Percentiles rank a stretch among this genome's conserved stretches.
phyloP scores from a whole-genome alignment of 176 grass and related monocot species.

The Ensete ventricosum region DNA sequence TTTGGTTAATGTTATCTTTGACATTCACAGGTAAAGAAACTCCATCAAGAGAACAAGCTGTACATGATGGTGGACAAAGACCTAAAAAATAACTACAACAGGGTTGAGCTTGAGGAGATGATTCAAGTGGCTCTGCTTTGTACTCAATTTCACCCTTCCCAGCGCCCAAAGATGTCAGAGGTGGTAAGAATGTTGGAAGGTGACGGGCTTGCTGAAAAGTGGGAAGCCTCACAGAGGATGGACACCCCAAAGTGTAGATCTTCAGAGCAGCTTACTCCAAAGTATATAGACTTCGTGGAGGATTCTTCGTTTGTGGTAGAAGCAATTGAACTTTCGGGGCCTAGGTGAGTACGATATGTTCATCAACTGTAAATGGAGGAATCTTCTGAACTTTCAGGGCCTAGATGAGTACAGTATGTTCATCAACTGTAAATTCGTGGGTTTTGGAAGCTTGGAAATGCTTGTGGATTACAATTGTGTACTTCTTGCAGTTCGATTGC shows the following conservation, averaged over 20 bases:
- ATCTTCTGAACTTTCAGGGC: constrained; percentile 69
- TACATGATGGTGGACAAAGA: constrained; percentile 45
- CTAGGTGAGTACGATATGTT: constrained; percentile 32
- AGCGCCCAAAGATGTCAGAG: constrained; percentile 67
- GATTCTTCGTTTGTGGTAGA: constrained; percentile 40
- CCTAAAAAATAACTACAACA: constrained; percentile 30
- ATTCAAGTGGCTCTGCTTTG: constrained; percentile 73
- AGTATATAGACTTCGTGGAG: constrained; percentile 29
- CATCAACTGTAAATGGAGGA: background rate
- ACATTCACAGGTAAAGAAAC: constrained; percentile 51
- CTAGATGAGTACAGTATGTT: constrained; percentile 32
- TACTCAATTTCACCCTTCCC: constrained; percentile 38
- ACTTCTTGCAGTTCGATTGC: no score
- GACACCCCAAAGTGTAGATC: constrained; percentile 3
- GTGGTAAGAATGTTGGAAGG: constrained; percentile 65
- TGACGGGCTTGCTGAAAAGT: constrained; percentile 51
- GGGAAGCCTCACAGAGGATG: constrained; percentile 49
- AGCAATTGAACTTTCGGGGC: constrained; percentile 67
- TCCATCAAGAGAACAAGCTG: constrained; percentile 46
- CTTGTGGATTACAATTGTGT: no score
- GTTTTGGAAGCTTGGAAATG: no score
- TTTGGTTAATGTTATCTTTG: background rate
- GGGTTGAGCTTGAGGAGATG: constrained; percentile 49
- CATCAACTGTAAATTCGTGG: no score
- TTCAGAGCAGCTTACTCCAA: constrained; percentile 20